Evolutionary conservation across 2,329 filamentous ascomycete genomes (phyloP).

Genomic region (Thermomyces lanuginosus): DNA sequence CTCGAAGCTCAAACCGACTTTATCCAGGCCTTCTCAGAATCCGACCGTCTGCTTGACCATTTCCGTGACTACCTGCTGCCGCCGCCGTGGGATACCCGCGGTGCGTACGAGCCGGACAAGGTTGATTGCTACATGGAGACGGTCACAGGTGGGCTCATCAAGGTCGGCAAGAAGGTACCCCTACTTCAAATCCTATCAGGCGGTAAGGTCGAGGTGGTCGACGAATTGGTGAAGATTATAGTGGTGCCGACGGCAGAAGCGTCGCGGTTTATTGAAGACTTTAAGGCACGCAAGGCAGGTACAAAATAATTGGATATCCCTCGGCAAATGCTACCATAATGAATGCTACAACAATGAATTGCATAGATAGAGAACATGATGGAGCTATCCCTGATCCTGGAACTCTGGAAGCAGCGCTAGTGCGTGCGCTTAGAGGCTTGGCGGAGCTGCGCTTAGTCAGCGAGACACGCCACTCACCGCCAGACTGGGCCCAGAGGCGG

Average conservation of each 20-base stretch:
- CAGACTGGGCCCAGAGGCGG: too few species aligned
- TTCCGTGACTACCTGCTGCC: conserved; percentile 76
- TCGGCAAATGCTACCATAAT: too few species aligned
- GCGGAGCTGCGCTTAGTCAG: too few species aligned
- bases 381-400: too few species aligned
- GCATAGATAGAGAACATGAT: too few species aligned
- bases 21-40: conserved; percentile 71
- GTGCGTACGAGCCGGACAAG: conserved; percentile 46
- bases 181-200: conserved; percentile 57
- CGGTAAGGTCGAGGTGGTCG: conserved; percentile 72
- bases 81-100: conserved; percentile 62
- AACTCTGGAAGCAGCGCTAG: too few species aligned
- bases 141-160: conserved; percentile 58
- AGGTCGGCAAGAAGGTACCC: conserved; percentile 71
- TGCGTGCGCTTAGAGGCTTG: too few species aligned
- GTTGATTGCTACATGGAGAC: conserved; percentile 92
- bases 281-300: conserved; percentile 65
- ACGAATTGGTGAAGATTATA: conserved; percentile 68
- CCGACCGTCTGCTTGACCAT: conserved; percentile 58
- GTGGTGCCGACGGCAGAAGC: conserved; percentile 59
- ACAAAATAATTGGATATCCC: too few species aligned
- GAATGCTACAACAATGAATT: too few species aligned
- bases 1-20: conserved; percentile 71
- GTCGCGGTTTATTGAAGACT: conserved; percentile 63
- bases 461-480: too few species aligned